phyloP scores from a whole-genome alignment of 352 stramenopile genomes.

The Globisporangium radiosum region DNA sequence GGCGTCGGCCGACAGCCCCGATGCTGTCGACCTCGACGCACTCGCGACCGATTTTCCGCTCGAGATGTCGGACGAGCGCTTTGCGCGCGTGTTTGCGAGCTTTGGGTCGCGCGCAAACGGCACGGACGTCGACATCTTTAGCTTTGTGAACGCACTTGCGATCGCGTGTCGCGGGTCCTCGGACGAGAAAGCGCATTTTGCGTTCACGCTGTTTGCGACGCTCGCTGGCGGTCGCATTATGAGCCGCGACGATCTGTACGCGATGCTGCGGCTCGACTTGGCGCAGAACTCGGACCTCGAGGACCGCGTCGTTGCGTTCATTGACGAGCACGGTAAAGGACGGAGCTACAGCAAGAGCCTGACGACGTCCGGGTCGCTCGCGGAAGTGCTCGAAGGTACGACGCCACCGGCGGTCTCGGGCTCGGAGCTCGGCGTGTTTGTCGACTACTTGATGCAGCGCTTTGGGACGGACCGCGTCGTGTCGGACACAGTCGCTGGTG shows the following conservation, averaged over 20 bases:
- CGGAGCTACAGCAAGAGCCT: constrained; percentile 39
- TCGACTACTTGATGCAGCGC: constrained; percentile 66
- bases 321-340: constrained; percentile 49
- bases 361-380: constrained; percentile 36
- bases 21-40: constrained; percentile 69
- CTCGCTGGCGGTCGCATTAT: constrained; percentile 39
- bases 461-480: constrained; percentile 34
- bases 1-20: constrained; percentile 41
- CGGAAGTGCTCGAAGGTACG: constrained; percentile 44
- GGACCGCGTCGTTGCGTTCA: constrained; percentile 50
- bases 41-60: constrained; percentile 75
- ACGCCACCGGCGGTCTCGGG: constrained; percentile 64
- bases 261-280: constrained; percentile 78
- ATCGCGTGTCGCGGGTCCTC: constrained; percentile 65
- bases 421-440: constrained; percentile 72
- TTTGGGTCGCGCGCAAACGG: constrained; percentile 78
- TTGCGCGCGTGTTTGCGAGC: constrained; percentile 66
- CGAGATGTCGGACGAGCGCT: constrained; percentile 80
- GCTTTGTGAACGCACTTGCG: constrained; percentile 76
- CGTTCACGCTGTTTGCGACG: constrained; percentile 75
- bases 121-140: constrained; percentile 80
- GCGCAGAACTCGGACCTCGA: constrained; percentile 72
- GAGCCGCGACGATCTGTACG: constrained; percentile 76
- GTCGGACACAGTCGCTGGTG: not conserved
- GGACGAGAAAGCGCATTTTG: constrained; percentile 73